phyloP scores from a whole-genome alignment of 2,329 filamentous ascomycete genomes.

The Claviceps quebecensis region DNA sequence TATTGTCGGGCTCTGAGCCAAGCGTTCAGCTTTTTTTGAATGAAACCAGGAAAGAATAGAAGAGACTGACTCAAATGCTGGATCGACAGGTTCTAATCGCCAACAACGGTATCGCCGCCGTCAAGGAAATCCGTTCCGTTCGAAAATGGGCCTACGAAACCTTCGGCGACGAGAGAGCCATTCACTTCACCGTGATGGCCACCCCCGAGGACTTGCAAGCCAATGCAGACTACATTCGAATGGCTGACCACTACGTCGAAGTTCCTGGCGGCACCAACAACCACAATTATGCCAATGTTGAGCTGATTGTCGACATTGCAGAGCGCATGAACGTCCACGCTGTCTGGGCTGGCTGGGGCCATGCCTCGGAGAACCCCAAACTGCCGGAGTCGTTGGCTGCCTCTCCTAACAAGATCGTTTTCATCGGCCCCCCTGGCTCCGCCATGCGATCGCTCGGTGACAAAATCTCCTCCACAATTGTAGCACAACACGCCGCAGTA shows the following conservation, averaged over 20 bases:
- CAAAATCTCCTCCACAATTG: constrained; percentile 99
- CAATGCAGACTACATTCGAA: constrained; percentile 98
- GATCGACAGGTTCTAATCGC: constrained; percentile 74
- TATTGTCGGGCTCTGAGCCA: neutral
- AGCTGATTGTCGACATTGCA: constrained; percentile 95
- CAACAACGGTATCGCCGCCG: constrained; percentile 98
- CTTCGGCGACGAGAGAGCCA: constrained; percentile 94
- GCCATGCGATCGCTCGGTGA: constrained; percentile 98
- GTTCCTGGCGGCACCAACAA: constrained; percentile 98
- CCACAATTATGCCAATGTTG: constrained; percentile 99
- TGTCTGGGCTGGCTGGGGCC: constrained; percentile 98
- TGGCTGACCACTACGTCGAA: constrained; percentile 99
- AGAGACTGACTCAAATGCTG: neutral
- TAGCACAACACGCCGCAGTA: constrained; percentile 89
- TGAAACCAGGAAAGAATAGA: neutral
- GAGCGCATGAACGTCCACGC: constrained; percentile 98
- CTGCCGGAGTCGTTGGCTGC: constrained; percentile 90
- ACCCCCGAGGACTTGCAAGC: constrained; percentile 94
- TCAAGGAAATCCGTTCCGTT: constrained; percentile 98
- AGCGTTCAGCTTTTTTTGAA: neutral
- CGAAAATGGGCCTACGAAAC: constrained; percentile 99
- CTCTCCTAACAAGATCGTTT: constrained; percentile 96
- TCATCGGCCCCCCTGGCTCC: constrained; percentile 94
- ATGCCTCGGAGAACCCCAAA: constrained; percentile 97
- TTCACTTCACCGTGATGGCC: constrained; percentile 99